These are phyloP conservation scores for Ophiostoma fasciatum DNA, from an alignment of 2,329 filamentous ascomycete species.

Conservation along the genomic window DNA sequence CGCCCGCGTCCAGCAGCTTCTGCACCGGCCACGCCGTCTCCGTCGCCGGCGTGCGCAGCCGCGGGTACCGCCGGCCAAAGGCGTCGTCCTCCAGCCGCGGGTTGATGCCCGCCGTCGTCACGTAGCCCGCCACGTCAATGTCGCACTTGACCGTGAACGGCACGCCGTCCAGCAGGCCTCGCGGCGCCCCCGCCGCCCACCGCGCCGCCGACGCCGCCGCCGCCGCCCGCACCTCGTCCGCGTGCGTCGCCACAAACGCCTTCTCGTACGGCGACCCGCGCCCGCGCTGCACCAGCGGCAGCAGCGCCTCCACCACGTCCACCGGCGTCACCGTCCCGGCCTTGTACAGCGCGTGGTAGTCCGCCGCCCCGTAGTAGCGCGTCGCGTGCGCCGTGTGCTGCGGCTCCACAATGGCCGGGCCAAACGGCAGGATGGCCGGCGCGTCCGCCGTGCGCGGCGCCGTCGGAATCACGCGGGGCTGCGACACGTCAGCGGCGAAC, in stretches of 20 bases:
- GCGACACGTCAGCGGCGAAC: neutral
- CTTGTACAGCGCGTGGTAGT: constrained; percentile 65
- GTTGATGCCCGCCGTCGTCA: constrained; percentile 48
- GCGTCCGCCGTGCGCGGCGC: constrained; percentile 10
- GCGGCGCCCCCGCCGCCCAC: constrained; percentile 49
- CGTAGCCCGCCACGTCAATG: constrained; percentile 54
- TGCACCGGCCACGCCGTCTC: constrained; percentile 55
- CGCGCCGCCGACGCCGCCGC: constrained; percentile 60
- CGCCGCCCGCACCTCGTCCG: constrained; percentile 46
- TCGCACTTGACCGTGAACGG: constrained; percentile 80
- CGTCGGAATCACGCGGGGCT: constrained; percentile 15
- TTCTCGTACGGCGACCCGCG: constrained; percentile 42
- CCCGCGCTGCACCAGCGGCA: constrained; percentile 54
- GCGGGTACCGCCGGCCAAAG: constrained; percentile 33
- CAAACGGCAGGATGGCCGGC: constrained; percentile 24
- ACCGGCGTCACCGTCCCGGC: constrained; percentile 56
- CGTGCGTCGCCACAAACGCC: constrained; percentile 57
- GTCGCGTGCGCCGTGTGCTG: constrained; percentile 23
- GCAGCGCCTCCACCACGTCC: constrained; percentile 53
- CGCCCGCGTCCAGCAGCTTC: constrained; percentile 60
- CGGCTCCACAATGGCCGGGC: constrained; percentile 24
- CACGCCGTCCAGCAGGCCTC: constrained; percentile 65
- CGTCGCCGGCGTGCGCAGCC: constrained; percentile 32
- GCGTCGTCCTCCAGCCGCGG: constrained; percentile 18
- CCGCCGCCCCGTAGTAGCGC: constrained; percentile 53